Base-by-base conservation (phyloP, 306 rosid species). In the Quercus engelmannii region DNA sequence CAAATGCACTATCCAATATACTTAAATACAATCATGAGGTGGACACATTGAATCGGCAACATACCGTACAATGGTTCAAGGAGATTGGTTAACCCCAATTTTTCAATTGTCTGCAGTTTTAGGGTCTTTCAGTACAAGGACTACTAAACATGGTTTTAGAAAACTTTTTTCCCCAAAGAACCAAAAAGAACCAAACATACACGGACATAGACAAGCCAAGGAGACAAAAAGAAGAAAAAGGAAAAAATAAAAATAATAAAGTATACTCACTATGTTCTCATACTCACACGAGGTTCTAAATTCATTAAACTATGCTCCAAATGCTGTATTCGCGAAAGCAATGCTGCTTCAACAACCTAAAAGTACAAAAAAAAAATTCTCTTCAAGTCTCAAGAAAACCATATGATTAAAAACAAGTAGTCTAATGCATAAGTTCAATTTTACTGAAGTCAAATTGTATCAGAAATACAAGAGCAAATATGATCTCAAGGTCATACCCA, bases 241-340 rank as follows among this genome's bases (percentile, higher is more conserved):
- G n/a, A 49, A 61, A 49, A 35, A 8, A 55, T 38, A 78, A 43
- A 75, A 63, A 62, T 71, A 68, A 75, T 74, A 74, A 73, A 55
- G 71, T 71, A 78, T 84, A 89, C 91, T 87, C 97, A 92, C 97
- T 87, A 83, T 86, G 87, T 78, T 79, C 75, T 78, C 90, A 88
- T 92, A 94, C 98, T 94, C 98, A 94, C 97, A 88, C 97, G 91
- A 85, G 99, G 99, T 95, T 95, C 99, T 89, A 95, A 80, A 76
- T 85, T 59, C 85, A 92, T 88, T 79, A 95, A 83, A 79, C 79
- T 90, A 62, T 81, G 89, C 79, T 95, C 99, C 81, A 90, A 89
- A 31, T 83, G 94, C 80, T 95, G 97, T 83, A 90, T 88, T 82
- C 99, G 87, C 65, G 99, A 95, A 82, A 90, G 94, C 83, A 95